phyloP scores from a whole-genome alignment of 257 asterid species.

The Solanum dulcamara region DNA sequence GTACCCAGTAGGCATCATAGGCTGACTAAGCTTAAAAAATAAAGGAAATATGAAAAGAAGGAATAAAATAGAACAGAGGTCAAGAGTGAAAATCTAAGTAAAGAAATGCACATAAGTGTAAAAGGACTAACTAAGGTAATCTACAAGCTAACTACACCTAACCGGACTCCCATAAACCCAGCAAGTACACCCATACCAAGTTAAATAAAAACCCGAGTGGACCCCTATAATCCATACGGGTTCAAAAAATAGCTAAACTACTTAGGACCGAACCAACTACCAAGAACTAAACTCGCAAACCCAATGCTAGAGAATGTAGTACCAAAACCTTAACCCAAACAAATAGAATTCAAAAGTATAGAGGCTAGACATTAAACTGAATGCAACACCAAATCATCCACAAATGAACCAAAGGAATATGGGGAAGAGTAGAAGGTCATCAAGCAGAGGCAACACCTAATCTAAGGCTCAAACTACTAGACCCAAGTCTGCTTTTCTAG shows the following conservation, averaged over 20 bases:
- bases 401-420: too few relatives aligned
- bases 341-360: too few relatives aligned
- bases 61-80: neutral
- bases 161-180: neutral
- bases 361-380: too few relatives aligned
- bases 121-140: neutral
- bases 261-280: too few relatives aligned
- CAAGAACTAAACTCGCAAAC: too few relatives aligned
- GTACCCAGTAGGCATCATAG: neutral
- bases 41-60: neutral
- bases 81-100: neutral
- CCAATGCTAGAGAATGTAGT: too few relatives aligned
- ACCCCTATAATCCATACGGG: too few relatives aligned
- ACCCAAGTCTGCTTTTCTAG: neutral
- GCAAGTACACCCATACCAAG: neutral
- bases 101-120: neutral
- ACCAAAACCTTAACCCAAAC: too few relatives aligned
- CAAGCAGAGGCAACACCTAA: neutral
- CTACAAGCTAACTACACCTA: neutral
- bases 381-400: too few relatives aligned
- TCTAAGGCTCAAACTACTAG: too few relatives aligned
- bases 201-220: too few relatives aligned
- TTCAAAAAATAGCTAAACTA: neutral
- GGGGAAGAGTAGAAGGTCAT: too few relatives aligned
- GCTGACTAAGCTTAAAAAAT: fast-evolving